Conservation (phyloP, 345 rosid species). For the Angophora floribunda region DNA sequence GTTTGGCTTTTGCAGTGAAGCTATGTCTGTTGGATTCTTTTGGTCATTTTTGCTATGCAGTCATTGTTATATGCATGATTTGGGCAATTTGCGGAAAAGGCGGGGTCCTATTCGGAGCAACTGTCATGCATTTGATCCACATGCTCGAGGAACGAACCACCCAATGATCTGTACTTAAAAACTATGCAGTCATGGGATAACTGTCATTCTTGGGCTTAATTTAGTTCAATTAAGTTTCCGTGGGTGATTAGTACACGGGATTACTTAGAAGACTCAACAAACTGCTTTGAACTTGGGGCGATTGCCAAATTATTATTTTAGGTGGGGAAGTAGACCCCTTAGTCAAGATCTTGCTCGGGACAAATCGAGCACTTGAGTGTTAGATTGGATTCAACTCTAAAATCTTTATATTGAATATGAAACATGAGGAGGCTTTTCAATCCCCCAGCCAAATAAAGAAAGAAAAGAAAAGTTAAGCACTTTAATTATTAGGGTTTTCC, state of each 20-base stretch:
- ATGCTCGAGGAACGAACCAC: not conserved
- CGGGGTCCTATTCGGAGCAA: constrained; percentile 15
- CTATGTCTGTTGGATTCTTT: constrained; percentile 19
- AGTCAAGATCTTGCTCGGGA: not conserved
- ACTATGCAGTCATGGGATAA: not conserved
- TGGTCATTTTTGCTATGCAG: constrained; percentile 5
- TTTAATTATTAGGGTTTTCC: not conserved
- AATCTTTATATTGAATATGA: not conserved
- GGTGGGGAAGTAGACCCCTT: not conserved
- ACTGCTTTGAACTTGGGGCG: not conserved
- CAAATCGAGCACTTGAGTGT: not conserved
- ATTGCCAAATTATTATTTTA: not conserved
- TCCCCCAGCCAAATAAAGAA: not conserved
- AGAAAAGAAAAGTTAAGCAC: not conserved
- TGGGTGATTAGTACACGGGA: not conserved
- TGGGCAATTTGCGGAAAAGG: constrained; percentile 8
- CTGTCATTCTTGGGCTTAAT: not conserved
- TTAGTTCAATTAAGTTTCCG: not conserved
- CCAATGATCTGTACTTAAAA: not conserved
- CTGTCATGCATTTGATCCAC: constrained; percentile 14
- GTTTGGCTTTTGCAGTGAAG: constrained; percentile 36
- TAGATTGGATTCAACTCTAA: not conserved
- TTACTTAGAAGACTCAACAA: not conserved
- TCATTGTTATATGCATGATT: constrained; percentile 12
- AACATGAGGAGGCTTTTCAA: not conserved